phyloP scores from a whole-genome alignment of 2,329 filamentous ascomycete species.

The Pseudopyrenochaeta lycopersici region DNA sequence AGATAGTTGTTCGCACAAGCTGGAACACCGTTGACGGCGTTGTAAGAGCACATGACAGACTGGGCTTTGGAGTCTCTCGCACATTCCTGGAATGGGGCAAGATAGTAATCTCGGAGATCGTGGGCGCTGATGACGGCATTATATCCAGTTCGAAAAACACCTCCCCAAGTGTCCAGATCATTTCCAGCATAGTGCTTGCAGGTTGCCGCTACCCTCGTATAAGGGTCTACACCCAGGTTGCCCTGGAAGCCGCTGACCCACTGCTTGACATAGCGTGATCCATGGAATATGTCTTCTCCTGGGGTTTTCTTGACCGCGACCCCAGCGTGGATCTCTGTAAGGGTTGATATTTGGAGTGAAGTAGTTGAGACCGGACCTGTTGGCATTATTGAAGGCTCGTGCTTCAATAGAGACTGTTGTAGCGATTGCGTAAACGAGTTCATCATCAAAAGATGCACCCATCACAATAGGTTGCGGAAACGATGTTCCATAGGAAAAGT shows the following conservation, averaged over 20 bases:
- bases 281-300: conserved; percentile 64
- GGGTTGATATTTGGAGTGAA: conserved; percentile 75
- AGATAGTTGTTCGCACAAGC: conserved; percentile 71
- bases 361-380: conserved; percentile 62
- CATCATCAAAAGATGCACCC: conserved; percentile 71
- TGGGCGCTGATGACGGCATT: conserved; percentile 67
- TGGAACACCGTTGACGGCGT: conserved; percentile 72
- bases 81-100: conserved; percentile 68
- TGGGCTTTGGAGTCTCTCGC: conserved; percentile 58
- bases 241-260: conserved; percentile 66
- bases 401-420: conserved; percentile 68
- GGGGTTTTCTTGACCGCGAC: conserved; percentile 62
- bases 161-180: conserved; percentile 44
- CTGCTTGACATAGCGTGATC: conserved; percentile 62
- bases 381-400: conserved; percentile 71
- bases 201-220: conserved; percentile 39
- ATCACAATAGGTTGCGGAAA: conserved; percentile 73
- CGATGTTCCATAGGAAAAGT: conserved; percentile 70
- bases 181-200: conserved; percentile 52
- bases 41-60: conserved; percentile 65
- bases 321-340: conserved; percentile 71
- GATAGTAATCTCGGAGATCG: conserved; percentile 74
- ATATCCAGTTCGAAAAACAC: conserved; percentile 56
- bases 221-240: conserved; percentile 38
- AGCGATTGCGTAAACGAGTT: conserved; percentile 66